A percentile compares a stretch with the other conserved stretches of the same genome.
These are phyloP conservation scores for Hymenochaete sp. DNA, from an alignment of 1,284 basidiomycete genomes.

Conservation along the genomic window DNA sequence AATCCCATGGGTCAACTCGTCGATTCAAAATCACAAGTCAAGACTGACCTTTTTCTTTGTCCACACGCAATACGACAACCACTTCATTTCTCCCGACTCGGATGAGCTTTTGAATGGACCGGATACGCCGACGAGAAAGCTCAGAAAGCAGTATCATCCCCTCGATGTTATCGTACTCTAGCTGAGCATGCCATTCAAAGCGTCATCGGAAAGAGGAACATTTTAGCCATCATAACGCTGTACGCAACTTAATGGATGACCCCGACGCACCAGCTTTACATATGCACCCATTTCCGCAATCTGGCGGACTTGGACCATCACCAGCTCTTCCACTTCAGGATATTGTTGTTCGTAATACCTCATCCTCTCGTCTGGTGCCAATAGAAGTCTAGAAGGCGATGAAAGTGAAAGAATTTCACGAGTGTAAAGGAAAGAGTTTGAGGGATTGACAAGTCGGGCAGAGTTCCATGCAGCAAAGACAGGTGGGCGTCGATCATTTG, in stretches of 20 bases:
- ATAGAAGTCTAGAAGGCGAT: no score
- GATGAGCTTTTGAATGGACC: slow-evolving; percentile 97
- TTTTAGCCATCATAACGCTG: not conserved
- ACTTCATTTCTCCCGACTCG: slow-evolving; percentile 97
- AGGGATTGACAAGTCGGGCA: no score
- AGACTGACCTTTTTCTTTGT: slow-evolving; percentile 92
- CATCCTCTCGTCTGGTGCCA: no score
- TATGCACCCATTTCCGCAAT: slow-evolving; percentile 99
- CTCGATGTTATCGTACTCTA: slow-evolving; percentile 98
- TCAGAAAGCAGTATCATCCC: slow-evolving; percentile 99
- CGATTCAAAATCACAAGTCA: not conserved
- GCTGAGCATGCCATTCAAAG: slow-evolving; percentile 37
- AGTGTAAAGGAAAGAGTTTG: no score
- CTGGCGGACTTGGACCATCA: slow-evolving; percentile 98
- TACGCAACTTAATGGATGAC: not conserved
- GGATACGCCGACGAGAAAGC: slow-evolving; percentile 91
- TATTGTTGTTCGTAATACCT: slow-evolving; percentile 77
- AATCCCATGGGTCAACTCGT: not conserved
- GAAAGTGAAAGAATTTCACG: no score
- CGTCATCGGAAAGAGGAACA: not conserved
- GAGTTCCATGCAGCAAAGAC: no score
- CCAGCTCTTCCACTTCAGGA: slow-evolving; percentile 91
- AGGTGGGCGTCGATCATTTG: no score
- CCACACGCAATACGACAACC: slow-evolving; percentile 95
- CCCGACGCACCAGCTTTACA: slow-evolving; percentile 80